A percentile compares a stretch with the other conserved stretches of the same genome.
These are phyloP conservation scores for Colletotrichum karsti DNA, from an alignment of 2,329 filamentous ascomycete species.

Conservation along the genomic window DNA sequence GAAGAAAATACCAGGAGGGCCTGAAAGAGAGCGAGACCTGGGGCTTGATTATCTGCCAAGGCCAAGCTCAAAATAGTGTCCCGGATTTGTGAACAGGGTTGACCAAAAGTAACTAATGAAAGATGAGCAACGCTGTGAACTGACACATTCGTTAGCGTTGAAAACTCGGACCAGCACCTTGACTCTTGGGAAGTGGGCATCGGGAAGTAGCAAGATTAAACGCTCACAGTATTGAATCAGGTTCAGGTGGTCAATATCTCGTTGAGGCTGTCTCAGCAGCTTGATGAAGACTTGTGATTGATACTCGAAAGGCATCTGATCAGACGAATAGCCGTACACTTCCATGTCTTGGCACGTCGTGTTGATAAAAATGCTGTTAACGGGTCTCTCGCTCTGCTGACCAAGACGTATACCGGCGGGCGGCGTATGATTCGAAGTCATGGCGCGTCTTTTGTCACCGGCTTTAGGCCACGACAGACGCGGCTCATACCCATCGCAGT, in stretches of 20 bases:
- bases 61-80: background rate
- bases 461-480: conserved; percentile 7
- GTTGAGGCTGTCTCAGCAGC: background rate
- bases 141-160: background rate
- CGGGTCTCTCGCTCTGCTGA: accelerated
- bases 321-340: background rate
- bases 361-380: background rate
- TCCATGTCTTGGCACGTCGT: background rate
- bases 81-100: background rate
- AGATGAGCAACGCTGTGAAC: background rate
- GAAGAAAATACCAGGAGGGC: background rate
- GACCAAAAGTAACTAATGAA: background rate
- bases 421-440: background rate
- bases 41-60: background rate
- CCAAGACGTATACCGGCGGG: too few species aligned
- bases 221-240: conserved; percentile 4
- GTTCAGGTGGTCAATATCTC: background rate
- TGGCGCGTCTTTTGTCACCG: background rate
- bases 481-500: background rate
- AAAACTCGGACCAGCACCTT: background rate
- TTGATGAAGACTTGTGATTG: background rate
- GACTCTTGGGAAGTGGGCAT: background rate
- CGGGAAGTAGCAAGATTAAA: background rate
- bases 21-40: background rate
- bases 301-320: too few species aligned